Base-by-base conservation (phyloP, 2,329 filamentous ascomycete genomes). In the Aspergillus ruber region DNA sequence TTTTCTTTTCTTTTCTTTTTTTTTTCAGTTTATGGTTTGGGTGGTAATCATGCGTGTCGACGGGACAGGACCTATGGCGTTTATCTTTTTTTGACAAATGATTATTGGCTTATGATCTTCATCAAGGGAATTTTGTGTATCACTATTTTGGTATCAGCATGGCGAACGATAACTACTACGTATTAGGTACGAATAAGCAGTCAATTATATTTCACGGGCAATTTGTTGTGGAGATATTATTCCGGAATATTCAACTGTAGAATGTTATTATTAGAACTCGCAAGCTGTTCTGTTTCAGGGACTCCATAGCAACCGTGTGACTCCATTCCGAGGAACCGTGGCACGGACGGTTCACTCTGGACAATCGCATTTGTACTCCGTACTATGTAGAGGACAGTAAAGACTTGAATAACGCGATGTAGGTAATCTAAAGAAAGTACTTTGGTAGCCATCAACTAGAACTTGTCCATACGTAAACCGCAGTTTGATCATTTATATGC, bases 281-380 rank as follows among this genome's bases (percentile, higher is more conserved):
- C 55, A 49, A 57, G 57, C 53, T 53, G 43, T 43, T 29, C 57
- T 57, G 56, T 60, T 57, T 59, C 58, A 63, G 56, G 54, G 36
- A 36, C 47, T 40, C 35, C 35, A 35, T 18, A 42, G 35, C 41
- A 46, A 49, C 46, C 47, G 20, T 52, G 49, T 46, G 15, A 44
- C 43, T 36, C 6, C 35, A 39, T 44, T 20, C 49, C 47, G 44
- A 46, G 42, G 33, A 40, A 38, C 18, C 48, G 42, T 18, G 36
- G 36, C 15, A 20, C 18, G 36, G 17, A 39, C 5, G 17, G 36
- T 9, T 27, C 25, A 9, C 8, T 3, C 25, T 12, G 25, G 33
- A 17, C n/a, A 36, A 36, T 36, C 3, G 33, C 17, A 36, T 18
- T 17, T 17, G 33, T 6, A 21, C 21, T 21, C 21, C 21, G 21